A percentile compares a stretch with the other conserved stretches of the same genome.
Conservation (phyloP, 2,329 filamentous ascomycete genomes). For the Colletotrichum sp. region DNA sequence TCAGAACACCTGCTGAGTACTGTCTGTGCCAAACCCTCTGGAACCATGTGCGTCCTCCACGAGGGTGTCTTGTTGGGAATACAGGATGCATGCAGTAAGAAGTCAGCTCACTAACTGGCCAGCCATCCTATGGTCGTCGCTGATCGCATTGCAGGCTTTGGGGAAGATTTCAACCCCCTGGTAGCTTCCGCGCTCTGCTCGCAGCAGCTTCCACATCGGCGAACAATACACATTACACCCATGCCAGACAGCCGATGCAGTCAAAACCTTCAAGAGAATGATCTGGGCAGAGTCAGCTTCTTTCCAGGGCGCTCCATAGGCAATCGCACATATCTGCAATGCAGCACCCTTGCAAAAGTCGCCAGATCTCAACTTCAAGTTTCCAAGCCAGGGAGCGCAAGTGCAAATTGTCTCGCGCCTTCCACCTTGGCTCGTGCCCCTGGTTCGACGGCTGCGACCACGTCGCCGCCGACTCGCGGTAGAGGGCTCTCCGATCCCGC, state of each 20-base stretch:
- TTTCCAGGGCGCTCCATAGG: slow-evolving; percentile 65
- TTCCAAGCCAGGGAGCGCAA: slow-evolving; percentile 33
- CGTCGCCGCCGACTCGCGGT: too few relatives aligned
- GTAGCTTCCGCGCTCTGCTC: background rate
- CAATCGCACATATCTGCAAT: slow-evolving; percentile 53
- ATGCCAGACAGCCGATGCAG: slow-evolving; percentile 64
- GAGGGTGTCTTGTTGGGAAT: background rate
- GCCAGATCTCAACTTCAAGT: slow-evolving; percentile 56
- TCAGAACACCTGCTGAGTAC: background rate
- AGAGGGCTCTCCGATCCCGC: too few relatives aligned
- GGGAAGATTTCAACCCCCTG: background rate
- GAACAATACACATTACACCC: slow-evolving; percentile 69
- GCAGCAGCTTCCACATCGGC: slow-evolving; percentile 19
- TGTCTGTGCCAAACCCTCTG: background rate
- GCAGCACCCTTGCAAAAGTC: slow-evolving; percentile 33
- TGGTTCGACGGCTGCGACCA: too few relatives aligned
- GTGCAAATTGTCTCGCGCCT: too few relatives aligned
- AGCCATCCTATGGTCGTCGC: background rate
- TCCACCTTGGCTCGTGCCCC: too few relatives aligned
- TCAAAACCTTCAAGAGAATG: slow-evolving; percentile 63
- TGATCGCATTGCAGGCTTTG: background rate
- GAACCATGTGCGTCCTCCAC: background rate
- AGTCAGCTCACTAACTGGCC: background rate
- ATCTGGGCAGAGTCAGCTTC: slow-evolving; percentile 73
- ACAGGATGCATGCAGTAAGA: background rate